Conservation (phyloP, 805 yeast species). For the Suhomyces kilbournensis region DNA sequence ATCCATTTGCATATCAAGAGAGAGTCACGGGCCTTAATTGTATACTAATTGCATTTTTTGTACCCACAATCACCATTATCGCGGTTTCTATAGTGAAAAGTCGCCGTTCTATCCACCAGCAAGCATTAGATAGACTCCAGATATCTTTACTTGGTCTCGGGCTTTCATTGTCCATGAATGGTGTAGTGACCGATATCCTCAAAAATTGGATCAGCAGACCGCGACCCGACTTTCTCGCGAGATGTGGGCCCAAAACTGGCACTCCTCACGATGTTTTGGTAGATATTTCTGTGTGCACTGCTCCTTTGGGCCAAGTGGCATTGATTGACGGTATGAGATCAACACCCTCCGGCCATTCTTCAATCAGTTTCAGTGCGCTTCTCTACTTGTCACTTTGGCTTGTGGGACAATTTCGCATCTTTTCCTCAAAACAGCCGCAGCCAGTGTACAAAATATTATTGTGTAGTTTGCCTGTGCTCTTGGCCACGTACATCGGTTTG, state of each 20-base stretch:
- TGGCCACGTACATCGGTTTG: conserved; percentile 31
- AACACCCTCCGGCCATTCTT: conserved; percentile 42
- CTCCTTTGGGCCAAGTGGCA: conserved; percentile 26
- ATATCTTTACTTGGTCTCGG: conserved; percentile 29
- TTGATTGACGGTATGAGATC: conserved; percentile 39
- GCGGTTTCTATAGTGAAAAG: conserved; percentile 23
- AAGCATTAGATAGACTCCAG: conserved; percentile 24
- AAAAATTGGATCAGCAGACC: conserved; percentile 33
- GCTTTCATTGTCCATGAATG: conserved; percentile 27
- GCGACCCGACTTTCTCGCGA: conserved; percentile 32
- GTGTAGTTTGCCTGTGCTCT: conserved; percentile 19
- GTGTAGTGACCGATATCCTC: conserved; percentile 34
- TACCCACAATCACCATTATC: conserved; percentile 23
- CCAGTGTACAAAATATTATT: conserved; percentile 20
- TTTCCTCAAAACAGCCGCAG: conserved; percentile 5
- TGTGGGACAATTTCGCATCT: conserved; percentile 23
- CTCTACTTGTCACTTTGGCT: conserved; percentile 33
- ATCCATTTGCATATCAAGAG: conserved; percentile 33
- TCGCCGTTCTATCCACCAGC: conserved; percentile 19
- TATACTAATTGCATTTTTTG: conserved; percentile 23
- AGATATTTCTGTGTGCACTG: conserved; percentile 30
- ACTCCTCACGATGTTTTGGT: conserved; percentile 27
- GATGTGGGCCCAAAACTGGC: conserved; percentile 29
- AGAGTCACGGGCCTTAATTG: conserved; percentile 32
- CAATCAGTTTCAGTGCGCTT: conserved; percentile 33